Evolutionary conservation across 2,329 filamentous ascomycete species (phyloP), one percentile per base, ranked within the genome.

Genomic region (Aspergillus viridinutans): DNA sequence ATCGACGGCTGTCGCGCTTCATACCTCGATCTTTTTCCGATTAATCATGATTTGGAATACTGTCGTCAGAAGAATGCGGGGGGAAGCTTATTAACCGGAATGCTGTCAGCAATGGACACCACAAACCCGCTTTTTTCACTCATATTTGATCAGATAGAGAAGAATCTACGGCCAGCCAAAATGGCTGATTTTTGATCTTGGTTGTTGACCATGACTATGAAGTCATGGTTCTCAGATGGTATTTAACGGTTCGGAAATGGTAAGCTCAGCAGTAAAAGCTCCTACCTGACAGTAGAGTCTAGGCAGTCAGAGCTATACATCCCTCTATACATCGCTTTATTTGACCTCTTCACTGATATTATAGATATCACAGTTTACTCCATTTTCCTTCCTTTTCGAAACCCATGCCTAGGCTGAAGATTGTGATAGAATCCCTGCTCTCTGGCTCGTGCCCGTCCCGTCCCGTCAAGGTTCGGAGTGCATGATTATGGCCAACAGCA

Each of bases 391-490:
- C 2, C 12, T 17, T 3, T 38, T n/a, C 2, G 32, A 38, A 7
- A 17, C 17, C 32, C 32, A 38, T 38, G 32, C 14, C 14, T 7
- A 38, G 5, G 14, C 32, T 17, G 32, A 17, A 6, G 14, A 38
- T 38, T 17, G 14, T 38, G 14, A 35, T 35, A 28, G 32, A 6
- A 32, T 35, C 12, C 12, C 32, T 35, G 32, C 12, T 35, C 3
- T 45, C 43, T 47, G 43, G 21, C 21, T 61, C 49, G 58, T 58
- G 54, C 45, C 66, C 69, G 70, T 69, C 64, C 70, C 71, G 71
- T 69, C 67, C 71, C 71, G 71, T 72, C 67, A 72, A 73, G 68
- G 71, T 72, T 72, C 64, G 66, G 66, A 66, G 60, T 60, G 63
- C 64, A 65, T 68, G 32, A 17, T 35, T 35, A 35, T 35, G 66